These are phyloP conservation scores for Citrus unshiu DNA, from an alignment of 345 rosid species.

Conservation along the genomic window DNA sequence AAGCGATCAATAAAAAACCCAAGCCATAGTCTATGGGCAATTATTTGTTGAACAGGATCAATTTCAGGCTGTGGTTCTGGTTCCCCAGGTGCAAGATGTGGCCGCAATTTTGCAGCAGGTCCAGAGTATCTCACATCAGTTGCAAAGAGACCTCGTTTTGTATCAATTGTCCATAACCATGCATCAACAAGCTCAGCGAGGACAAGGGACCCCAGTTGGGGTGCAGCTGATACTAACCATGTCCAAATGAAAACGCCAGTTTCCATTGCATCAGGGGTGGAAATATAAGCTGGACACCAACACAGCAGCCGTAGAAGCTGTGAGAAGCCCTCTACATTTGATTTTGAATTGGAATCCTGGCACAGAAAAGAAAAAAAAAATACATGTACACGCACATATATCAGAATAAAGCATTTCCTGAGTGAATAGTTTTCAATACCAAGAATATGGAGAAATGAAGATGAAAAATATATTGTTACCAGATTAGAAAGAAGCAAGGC, in stretches of 20 bases:
- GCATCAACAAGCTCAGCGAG: conserved; percentile 99
- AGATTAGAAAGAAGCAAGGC: conserved; percentile 90
- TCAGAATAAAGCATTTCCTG: conserved; percentile 3
- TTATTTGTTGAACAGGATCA: conserved; percentile 88
- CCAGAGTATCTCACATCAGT: conserved; percentile 76
- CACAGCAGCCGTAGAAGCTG: conserved; percentile 96
- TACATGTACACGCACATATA: no score
- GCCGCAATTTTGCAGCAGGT: conserved; percentile 93
- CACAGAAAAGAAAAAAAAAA: conserved; percentile 17
- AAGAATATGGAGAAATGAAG: not conserved
- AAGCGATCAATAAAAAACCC: conserved; percentile 96
- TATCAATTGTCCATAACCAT: conserved; percentile 99
- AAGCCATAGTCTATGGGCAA: conserved; percentile 95
- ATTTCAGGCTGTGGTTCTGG: conserved; percentile 65
- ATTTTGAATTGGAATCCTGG: conserved; percentile 69
- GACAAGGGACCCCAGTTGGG: conserved; percentile 86
- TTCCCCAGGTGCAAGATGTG: conserved; percentile 94
- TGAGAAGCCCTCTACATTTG: conserved; percentile 84
- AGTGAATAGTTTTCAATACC: not conserved
- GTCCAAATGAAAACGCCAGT: conserved; percentile 98
- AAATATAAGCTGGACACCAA: conserved; percentile 99
- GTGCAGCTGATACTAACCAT: conserved; percentile 99
- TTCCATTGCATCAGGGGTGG: conserved; percentile 93
- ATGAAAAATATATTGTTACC: conserved; percentile 44
- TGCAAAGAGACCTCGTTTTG: conserved; percentile 96